phyloP scores from a whole-genome alignment of 1,284 basidiomycete genomes.

The Porogramme epimiltina region DNA sequence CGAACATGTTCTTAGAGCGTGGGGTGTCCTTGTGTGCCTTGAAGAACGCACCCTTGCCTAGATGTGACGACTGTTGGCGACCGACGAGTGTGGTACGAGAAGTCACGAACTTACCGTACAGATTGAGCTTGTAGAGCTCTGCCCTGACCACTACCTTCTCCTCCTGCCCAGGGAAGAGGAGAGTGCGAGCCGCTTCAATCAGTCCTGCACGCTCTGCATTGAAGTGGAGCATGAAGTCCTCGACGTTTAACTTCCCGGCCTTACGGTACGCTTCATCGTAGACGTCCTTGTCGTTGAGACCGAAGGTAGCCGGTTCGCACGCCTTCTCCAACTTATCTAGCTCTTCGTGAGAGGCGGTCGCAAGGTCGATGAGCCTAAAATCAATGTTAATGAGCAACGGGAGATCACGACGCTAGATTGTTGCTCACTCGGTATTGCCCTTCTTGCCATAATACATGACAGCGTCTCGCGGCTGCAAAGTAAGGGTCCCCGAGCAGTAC shows the following conservation, averaged over 20 bases:
- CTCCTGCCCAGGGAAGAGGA: no score
- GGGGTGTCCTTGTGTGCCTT: slow-evolving; percentile 46
- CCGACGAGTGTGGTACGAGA: not conserved
- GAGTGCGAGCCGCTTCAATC: not conserved
- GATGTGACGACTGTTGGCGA: no score
- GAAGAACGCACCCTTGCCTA: slow-evolving; percentile 39
- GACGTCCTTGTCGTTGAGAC: slow-evolving; percentile 19
- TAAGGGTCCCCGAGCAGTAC: not conserved
- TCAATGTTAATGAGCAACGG: not conserved
- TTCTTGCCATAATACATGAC: slow-evolving; percentile 1
- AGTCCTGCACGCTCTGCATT: slow-evolving; percentile 1
- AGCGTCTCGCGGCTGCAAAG: not conserved
- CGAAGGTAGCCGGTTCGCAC: slow-evolving; percentile 25
- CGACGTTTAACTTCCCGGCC: slow-evolving; percentile 23
- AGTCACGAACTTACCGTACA: not conserved
- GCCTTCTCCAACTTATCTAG: slow-evolving; percentile 7
- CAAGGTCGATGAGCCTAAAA: not conserved
- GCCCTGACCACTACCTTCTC: no score
- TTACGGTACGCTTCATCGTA: slow-evolving; percentile 25
- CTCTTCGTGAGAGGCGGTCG: not conserved
- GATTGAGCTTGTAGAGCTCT: no score
- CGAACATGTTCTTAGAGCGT: slow-evolving; percentile 31
- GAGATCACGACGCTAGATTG: not conserved
- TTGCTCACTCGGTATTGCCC: not conserved
- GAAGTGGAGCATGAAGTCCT: slow-evolving; percentile 17